A percentile compares a stretch with the other conserved stretches of the same genome.
Conservation (phyloP, 441 rosid species). For the Gossypium davidsonii region DNA sequence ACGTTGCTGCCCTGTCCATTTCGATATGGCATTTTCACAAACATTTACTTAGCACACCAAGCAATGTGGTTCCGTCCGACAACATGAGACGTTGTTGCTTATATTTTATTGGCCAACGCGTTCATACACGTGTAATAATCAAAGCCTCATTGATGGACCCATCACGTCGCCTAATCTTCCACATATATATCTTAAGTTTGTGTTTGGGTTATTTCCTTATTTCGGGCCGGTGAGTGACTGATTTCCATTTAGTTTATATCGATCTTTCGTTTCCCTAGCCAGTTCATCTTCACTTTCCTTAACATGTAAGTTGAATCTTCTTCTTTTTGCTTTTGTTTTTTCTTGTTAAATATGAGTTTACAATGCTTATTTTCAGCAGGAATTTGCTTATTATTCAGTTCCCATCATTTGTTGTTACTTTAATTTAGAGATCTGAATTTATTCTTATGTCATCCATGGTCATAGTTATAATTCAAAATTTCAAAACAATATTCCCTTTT, state of each 20-base stretch:
- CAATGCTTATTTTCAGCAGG: background rate
- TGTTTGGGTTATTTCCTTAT: background rate
- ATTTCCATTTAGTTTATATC: background rate
- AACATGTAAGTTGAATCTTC: slow-evolving; percentile 7
- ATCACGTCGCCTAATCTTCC: background rate
- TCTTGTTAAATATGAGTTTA: background rate
- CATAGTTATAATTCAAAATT: slow-evolving; percentile 5
- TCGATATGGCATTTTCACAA: background rate
- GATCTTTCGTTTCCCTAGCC: background rate
- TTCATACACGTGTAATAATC: background rate
- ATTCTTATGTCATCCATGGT: background rate
- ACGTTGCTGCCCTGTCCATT: background rate
- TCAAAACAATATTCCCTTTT: background rate
- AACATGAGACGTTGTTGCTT: background rate
- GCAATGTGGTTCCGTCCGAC: background rate
- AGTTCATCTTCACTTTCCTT: background rate
- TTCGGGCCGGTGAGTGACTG: background rate
- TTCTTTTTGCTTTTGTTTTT: background rate
- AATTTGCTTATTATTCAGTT: background rate
- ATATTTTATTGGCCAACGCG: background rate
- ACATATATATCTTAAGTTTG: background rate
- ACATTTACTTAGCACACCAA: background rate
- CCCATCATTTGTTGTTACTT: background rate
- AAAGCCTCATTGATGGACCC: background rate
- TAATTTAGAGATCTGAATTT: slow-evolving; percentile 4